Conservation (phyloP, 805 yeast species). For the Metschnikowia cerradonensis region DNA sequence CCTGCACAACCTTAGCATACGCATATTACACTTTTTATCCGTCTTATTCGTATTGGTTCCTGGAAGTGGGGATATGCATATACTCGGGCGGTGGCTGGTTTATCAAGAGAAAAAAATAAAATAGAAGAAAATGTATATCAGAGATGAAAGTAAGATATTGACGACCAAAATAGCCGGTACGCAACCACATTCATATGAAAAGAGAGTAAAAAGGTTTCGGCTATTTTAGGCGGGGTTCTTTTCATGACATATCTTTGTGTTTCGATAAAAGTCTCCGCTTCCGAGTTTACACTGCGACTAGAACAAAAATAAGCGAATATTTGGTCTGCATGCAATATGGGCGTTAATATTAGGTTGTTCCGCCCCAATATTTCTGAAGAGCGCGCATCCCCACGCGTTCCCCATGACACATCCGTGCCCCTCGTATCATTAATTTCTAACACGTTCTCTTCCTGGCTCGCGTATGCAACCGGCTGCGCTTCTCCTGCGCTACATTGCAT, state of each 20-base stretch:
- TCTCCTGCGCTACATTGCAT: background rate
- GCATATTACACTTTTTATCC: background rate
- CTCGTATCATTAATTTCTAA: background rate
- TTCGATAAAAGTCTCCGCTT: too few relatives aligned
- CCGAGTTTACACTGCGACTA: too few relatives aligned
- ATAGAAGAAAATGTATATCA: too few relatives aligned
- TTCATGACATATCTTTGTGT: too few relatives aligned
- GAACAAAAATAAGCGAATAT: too few relatives aligned
- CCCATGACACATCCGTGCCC: background rate
- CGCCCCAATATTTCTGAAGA: background rate
- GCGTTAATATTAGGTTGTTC: background rate
- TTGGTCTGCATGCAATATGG: background rate
- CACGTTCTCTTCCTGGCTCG: background rate
- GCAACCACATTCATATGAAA: too few relatives aligned
- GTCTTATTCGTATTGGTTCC: background rate
- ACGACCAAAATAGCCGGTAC: too few relatives aligned
- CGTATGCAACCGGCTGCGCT: conserved; percentile 1
- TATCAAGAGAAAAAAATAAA: background rate
- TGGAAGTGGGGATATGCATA: background rate
- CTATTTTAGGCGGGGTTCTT: too few relatives aligned
- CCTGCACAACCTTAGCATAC: background rate
- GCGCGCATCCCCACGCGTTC: background rate
- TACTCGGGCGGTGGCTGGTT: background rate
- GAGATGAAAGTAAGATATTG: too few relatives aligned
- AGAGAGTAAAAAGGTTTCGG: too few relatives aligned